Evolutionary conservation across 2,329 filamentous ascomycete genomes (phyloP).

Genomic region (Fusarium longipes): DNA sequence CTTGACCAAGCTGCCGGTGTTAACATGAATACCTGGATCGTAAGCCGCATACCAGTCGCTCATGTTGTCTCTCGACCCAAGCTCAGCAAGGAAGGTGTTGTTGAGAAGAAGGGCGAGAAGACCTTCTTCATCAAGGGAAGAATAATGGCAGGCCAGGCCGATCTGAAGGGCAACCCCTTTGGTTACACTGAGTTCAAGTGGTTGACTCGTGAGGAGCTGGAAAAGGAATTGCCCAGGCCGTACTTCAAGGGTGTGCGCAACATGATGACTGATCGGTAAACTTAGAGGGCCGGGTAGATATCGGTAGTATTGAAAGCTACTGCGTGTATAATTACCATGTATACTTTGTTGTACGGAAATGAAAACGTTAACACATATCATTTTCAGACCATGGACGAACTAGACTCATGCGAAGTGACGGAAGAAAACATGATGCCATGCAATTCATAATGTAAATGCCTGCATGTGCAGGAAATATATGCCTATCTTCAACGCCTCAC

Average conservation of each 20-base stretch:
- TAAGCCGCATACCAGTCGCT: slow-evolving; percentile 89
- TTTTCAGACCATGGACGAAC: neutral
- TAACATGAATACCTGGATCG: slow-evolving; percentile 99
- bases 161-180: slow-evolving; percentile 77
- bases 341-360: slow-evolving; percentile 47
- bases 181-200: slow-evolving; percentile 88
- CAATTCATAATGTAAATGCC: slow-evolving; percentile 6
- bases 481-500: slow-evolving; percentile 30
- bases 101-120: slow-evolving; percentile 74
- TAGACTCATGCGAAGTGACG: too few relatives aligned
- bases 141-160: slow-evolving; percentile 96
- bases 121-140: slow-evolving; percentile 95
- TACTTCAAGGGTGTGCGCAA: slow-evolving; percentile 84
- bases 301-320: slow-evolving; percentile 27
- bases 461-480: slow-evolving; percentile 22
- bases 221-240: slow-evolving; percentile 69
- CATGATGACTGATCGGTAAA: slow-evolving; percentile 83
- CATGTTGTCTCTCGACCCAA: slow-evolving; percentile 72
- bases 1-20: slow-evolving; percentile 81
- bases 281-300: slow-evolving; percentile 7
- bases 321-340: slow-evolving; percentile 49
- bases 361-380: slow-evolving; percentile 16
- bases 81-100: slow-evolving; percentile 56
- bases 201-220: slow-evolving; percentile 89
- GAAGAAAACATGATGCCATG: neutral